These are phyloP conservation scores for Fusarium begoniae DNA, from an alignment of 2,329 filamentous ascomycete species.

Conservation along the genomic window DNA sequence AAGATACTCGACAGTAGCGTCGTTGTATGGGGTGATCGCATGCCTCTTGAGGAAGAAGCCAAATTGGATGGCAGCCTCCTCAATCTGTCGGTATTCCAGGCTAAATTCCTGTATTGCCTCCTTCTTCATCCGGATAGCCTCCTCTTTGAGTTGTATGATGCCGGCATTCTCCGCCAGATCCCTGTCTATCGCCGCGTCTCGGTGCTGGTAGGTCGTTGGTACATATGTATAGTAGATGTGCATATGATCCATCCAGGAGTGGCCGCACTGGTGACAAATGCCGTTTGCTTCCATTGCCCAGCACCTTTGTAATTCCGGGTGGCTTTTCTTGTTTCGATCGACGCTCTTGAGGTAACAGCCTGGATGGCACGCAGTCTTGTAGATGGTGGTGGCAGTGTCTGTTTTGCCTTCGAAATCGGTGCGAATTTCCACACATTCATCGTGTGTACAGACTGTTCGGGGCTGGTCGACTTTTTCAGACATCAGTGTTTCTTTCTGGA, in stretches of 20 bases:
- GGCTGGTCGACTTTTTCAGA: background rate
- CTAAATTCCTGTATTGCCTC: slow-evolving; percentile 5
- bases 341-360: background rate
- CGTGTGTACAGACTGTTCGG: background rate
- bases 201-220: background rate
- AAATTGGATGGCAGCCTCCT: slow-evolving; percentile 18
- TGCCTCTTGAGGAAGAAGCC: slow-evolving; percentile 9
- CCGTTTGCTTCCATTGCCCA: background rate
- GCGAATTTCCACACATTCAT: background rate
- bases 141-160: background rate
- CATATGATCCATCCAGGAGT: slow-evolving; percentile 19
- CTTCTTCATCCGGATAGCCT: background rate
- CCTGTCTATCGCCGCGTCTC: background rate
- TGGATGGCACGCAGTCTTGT: background rate
- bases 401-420: background rate
- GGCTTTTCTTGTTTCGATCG: background rate
- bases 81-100: background rate
- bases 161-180: background rate
- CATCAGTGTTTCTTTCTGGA: background rate
- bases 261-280: background rate
- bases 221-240: slow-evolving; percentile 12
- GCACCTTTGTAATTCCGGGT: background rate
- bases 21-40: slow-evolving; percentile 10
- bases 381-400: background rate
- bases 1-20: slow-evolving; percentile 2